Evolutionary conservation across 345 rosid species (phyloP), one percentile per base, ranked within the genome.

Genomic region (Boechera divaricarpa): DNA sequence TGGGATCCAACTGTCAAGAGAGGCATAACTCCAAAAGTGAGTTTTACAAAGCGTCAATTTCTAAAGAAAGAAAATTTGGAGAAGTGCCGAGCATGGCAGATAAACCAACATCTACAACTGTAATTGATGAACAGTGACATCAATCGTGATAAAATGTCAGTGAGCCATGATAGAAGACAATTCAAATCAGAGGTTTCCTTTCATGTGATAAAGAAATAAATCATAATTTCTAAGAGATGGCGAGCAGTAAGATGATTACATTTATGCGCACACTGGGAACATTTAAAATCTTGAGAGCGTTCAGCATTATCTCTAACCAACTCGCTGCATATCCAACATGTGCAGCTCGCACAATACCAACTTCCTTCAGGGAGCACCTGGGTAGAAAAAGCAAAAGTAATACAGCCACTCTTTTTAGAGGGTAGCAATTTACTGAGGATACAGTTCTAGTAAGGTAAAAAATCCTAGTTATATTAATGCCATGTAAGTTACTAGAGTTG

Each of bases 301-400:
- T 75, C 69, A 36, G 82, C 73, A 69, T 81, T 80, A 77, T 85
- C 89, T 77, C 67, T 73, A 77, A 88, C 97, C 82, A 91, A 86
- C 81, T 85, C 83, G 63, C 86, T 85, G 70, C 98, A 91, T 65
- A 82, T 78, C 87, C 84, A 76, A 83, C 98, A 94, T 53, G 91
- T 90, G 85, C 98, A 94, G 71, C 85, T 90, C 65, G 90, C 77
- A 82, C 98, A 94, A 85, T 91, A 94, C 98, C 98, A 94, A 81
- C 82, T 85, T 76, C 93, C 95, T 60, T 92, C 92, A 32, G 98
- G 98, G 67, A 94, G 88, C 74, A 86, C 97, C 98, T 94, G 86
- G 45, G 77, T 69, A 42, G 13, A 63, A 68, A 64, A 13, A 59
- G 59, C 56, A 63, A 67, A 77, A 44, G 28, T 5, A 36, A 70